Evolutionary conservation across 176 grass and related monocot species (phyloP), one percentile per base, ranked within the genome.

Genomic region (Elymus sibiricus): DNA sequence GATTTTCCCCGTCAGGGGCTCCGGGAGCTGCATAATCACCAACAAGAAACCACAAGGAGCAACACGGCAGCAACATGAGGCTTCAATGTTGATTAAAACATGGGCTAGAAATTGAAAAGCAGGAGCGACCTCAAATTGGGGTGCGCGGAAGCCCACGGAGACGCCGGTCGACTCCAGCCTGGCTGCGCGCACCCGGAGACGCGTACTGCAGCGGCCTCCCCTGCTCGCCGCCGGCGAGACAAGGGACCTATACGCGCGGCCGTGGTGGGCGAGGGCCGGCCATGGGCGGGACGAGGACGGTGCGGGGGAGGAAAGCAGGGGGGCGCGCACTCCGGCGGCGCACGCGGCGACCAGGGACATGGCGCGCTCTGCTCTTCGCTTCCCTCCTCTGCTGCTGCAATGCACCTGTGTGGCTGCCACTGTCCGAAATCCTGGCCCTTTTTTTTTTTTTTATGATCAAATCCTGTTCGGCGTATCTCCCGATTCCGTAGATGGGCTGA

Each of bases 1-100:
- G 37, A 87, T 64, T 37, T 90, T 95, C 28, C 93, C 90, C 0
- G 93, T 93, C 74, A 98, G 59, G 14, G 95, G 95, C 91, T 98
- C 95, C 16, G 88, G 88, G 63, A 98, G 93, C 95, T 98, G 91
- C 43, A 58, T 28, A 32, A 8, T 26, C 42, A 60, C 66, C 77
- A 76, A 3, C 28, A 34, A 31, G 28, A 64, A 38, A 65, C 73
- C 22, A 78, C 19, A 32, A 81, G 65, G 17, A 67, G 14, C 51
- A 82, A 37, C 15, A 67, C 19, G 4, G 55, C 42, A 22, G 13
- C 35, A 55, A 11, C 19, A 66, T 46, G 31, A 62, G 10, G 55
- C 31, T 3, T 15, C 12, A 75, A 80, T 55, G 35, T 46, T 21
- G 21, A 26, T 2, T 44, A 58, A 44, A 49, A 21, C 14, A 0